A percentile compares a stretch with the other conserved stretches of the same genome.
phyloP scores from a whole-genome alignment of 805 yeast species.

The Schwanniomyces pseudopolymorphus region DNA sequence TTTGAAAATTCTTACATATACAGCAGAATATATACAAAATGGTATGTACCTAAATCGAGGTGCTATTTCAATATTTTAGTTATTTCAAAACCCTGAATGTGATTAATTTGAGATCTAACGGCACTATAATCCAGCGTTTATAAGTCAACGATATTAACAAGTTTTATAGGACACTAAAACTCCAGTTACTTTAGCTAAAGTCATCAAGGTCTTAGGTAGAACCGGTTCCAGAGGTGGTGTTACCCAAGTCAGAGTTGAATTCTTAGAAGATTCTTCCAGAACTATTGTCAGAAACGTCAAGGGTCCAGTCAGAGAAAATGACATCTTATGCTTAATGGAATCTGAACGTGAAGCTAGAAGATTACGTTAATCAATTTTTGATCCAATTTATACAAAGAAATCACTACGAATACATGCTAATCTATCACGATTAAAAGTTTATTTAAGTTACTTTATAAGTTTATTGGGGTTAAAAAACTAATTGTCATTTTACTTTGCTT shows the following conservation, averaged over 20 bases:
- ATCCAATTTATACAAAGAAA: neutral
- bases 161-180: slow-evolving; percentile 44
- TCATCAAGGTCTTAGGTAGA: slow-evolving; percentile 96
- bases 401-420: slow-evolving; percentile 1
- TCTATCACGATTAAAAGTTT: slow-evolving; percentile 4
- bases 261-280: slow-evolving; percentile 48
- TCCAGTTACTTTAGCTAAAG: slow-evolving; percentile 97
- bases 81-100: neutral
- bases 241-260: slow-evolving; percentile 51
- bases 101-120: too few relatives aligned
- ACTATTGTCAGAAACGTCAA: slow-evolving; percentile 51
- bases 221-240: slow-evolving; percentile 99
- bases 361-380: slow-evolving; percentile 59
- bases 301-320: slow-evolving; percentile 51
- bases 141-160: neutral
- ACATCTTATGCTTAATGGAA: slow-evolving; percentile 93
- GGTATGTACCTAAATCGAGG: slow-evolving; percentile 11
- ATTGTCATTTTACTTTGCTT: slow-evolving; percentile 7
- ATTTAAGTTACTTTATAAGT: neutral
- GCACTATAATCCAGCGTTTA: too few relatives aligned
- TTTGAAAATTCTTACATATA: slow-evolving; percentile 1
- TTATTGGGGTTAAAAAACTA: slow-evolving; percentile 1
- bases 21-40: slow-evolving; percentile 13
- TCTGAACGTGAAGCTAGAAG: slow-evolving; percentile 98
- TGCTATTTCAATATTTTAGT: neutral